Conservation (phyloP, 2,329 filamentous ascomycete genomes). For the Fusarium setosum region DNA sequence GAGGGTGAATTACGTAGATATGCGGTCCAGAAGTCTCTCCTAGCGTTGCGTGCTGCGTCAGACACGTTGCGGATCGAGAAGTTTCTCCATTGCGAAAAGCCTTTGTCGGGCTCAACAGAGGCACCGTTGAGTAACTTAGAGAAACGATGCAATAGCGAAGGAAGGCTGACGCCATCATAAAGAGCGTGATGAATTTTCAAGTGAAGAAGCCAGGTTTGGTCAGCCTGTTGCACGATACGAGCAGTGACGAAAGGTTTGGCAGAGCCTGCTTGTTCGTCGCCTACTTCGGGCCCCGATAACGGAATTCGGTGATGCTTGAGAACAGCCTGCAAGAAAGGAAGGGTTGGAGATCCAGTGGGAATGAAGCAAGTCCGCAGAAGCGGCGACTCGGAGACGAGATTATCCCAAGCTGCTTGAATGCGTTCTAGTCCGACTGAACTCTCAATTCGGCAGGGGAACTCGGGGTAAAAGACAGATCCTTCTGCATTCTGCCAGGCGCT, state of each 20-base stretch:
- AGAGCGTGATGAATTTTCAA: conserved; percentile 85
- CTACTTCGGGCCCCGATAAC: not conserved
- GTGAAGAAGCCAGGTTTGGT: conserved; percentile 50
- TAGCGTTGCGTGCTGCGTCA: conserved; percentile 9
- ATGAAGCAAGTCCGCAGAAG: conserved; percentile 78
- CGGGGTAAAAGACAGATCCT: conserved; percentile 78
- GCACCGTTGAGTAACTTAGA: conserved; percentile 21
- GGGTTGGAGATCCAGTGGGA: conserved; percentile 55
- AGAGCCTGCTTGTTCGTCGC: not conserved
- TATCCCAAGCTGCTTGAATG: conserved; percentile 71
- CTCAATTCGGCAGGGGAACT: conserved; percentile 71
- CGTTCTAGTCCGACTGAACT: conserved; percentile 49
- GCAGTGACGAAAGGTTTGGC: conserved; percentile 29
- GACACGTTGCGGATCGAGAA: conserved; percentile 28
- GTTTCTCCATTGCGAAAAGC: conserved; percentile 42
- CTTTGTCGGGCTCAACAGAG: not conserved
- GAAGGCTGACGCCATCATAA: conserved; percentile 87
- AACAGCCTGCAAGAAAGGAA: conserved; percentile 74
- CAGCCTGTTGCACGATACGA: conserved; percentile 8
- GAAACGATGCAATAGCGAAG: conserved; percentile 64
- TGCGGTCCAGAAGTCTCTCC: conserved; percentile 54
- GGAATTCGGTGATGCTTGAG: conserved; percentile 44
- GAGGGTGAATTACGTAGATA: conserved; percentile 48
- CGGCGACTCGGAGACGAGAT: conserved; percentile 64
- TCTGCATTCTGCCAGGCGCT: conserved; percentile 77